Evolutionary conservation across 192 early-diverging fungal species (phyloP), one percentile per base, ranked within the genome.

Genomic region (Backusella morwellensis): DNA sequence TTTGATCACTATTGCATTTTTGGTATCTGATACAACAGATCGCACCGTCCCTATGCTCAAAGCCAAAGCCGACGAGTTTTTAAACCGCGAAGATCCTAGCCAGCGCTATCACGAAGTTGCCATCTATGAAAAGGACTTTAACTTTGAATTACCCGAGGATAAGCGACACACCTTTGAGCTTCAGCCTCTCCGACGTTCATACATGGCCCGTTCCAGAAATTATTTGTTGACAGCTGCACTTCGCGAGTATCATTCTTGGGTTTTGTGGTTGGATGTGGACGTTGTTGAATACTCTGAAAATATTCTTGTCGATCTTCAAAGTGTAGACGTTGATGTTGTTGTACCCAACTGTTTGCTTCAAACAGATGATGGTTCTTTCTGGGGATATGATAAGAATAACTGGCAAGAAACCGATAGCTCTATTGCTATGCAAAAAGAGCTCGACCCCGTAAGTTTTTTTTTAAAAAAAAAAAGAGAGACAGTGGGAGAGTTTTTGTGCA

Each of bases 221-320:
- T 86, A 86, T 63, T 73, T 90, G 59, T 83, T 86, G 79, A 87
- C 84, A 11, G 75, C 85, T 29, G 86, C 87, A 14, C 73, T 90
- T 0, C 67, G 74, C 23, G 75, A 81, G 59, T 86, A 90, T 54
- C 85, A 88, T 52, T 63, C 63, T 35, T 90, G 87, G 87, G 88
- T 90, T 21, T 78, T 90, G 19, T 90, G 88, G 88, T 81, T 90
- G 1, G 88, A 90, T 69, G 88, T 86, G 19, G 88, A 90, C 59
- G 85, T 90, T 1, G 85, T 87, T 11, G 84, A 83, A 52, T 90
- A 87, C 38, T 86, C 88, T 42, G 74, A 85, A n/a, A 85, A 80
- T 72, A 85, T 88, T 74, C 79, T 90, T 42, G 79, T 78, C 41
- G 88, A 90, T 47, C 79, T 90, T 70, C 87, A 86, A 76, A 81